Percentiles rank a stretch among this genome's conserved stretches.
Evolutionary conservation across 1,284 basidiomycete genomes (phyloP).

Genomic region (Boletellus deceptivus): DNA sequence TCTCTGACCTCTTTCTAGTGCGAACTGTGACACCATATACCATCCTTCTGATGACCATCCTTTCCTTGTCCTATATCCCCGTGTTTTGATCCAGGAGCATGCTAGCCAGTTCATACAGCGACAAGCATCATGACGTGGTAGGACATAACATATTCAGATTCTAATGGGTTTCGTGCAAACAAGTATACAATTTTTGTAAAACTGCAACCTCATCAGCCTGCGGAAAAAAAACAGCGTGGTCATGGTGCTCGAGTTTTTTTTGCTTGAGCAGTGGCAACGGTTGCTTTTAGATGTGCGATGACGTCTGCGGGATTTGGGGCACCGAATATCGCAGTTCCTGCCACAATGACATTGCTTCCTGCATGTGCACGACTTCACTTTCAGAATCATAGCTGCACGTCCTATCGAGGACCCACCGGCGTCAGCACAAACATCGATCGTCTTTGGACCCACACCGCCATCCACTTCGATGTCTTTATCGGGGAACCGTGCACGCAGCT

Average conservation of each 20-base stretch:
- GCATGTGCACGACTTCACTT: conserved; percentile 4
- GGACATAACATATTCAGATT: conserved; percentile 27
- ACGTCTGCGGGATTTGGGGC: conserved; percentile 78
- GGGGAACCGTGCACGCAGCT: conserved; percentile 89
- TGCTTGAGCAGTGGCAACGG: conserved; percentile 69
- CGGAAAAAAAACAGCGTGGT: not conserved
- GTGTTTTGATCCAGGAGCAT: conserved; percentile 15
- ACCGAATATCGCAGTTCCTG: conserved; percentile 94
- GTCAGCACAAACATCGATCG: conserved; percentile 85
- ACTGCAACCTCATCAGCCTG: not conserved
- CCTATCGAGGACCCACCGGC: conserved; percentile 62
- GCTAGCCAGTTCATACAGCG: conserved; percentile 14
- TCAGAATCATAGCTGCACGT: not conserved
- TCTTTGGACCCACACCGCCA: conserved; percentile 93
- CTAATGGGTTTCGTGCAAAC: conserved; percentile 20
- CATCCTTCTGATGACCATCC: conserved; percentile 27
- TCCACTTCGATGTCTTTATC: conserved; percentile 96
- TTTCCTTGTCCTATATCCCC: conserved; percentile 22
- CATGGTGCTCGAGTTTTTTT: conserved; percentile 32
- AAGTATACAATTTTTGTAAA: not conserved
- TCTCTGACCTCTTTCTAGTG: conserved; percentile 23
- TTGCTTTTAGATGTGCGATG: conserved; percentile 69
- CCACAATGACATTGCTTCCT: conserved; percentile 98
- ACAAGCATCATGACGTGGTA: conserved; percentile 17
- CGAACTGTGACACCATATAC: conserved; percentile 31